Percentiles rank a stretch among this genome's conserved stretches.
Conservation (phyloP, 1,284 basidiomycete genomes). For the Phellopilus nigrolimitatus region DNA sequence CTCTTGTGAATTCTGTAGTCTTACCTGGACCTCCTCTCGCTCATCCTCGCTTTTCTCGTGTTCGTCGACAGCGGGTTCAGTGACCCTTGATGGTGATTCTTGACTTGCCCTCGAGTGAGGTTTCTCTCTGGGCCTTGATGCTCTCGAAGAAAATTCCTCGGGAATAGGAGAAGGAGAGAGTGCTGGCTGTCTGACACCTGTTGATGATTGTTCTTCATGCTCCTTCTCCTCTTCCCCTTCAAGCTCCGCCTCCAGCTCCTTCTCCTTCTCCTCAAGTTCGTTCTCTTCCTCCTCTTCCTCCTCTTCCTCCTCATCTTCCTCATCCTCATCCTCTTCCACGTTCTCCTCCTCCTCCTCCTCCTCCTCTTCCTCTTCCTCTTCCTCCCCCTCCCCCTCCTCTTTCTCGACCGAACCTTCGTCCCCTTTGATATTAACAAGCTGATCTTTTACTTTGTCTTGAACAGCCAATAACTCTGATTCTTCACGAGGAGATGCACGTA, state of each 20-base stretch:
- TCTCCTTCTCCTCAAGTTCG: constrained; percentile 17
- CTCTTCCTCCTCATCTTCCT: constrained; percentile 21
- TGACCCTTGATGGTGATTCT: too few relatives aligned
- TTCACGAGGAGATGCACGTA: background rate
- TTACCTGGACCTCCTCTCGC: too few relatives aligned
- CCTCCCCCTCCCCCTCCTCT: constrained; percentile 19
- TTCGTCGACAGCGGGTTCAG: too few relatives aligned
- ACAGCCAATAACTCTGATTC: background rate
- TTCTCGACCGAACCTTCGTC: constrained; percentile 18
- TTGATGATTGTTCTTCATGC: too few relatives aligned
- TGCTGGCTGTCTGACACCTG: too few relatives aligned
- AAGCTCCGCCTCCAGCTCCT: constrained; percentile 1
- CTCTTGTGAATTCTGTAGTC: background rate
- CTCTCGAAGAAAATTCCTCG: too few relatives aligned
- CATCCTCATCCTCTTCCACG: constrained; percentile 13
- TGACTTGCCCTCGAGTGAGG: too few relatives aligned
- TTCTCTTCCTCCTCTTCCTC: constrained; percentile 20
- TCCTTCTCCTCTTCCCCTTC: too few relatives aligned
- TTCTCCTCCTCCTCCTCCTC: constrained; percentile 13
- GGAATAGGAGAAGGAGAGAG: too few relatives aligned
- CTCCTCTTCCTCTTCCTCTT: constrained; percentile 21
- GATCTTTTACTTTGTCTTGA: background rate
- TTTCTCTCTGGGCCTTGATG: too few relatives aligned
- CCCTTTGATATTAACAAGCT: background rate
- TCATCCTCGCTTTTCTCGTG: too few relatives aligned